Conservation (phyloP, 2,329 filamentous ascomycete genomes). For the Parascedosporium putredinis region DNA sequence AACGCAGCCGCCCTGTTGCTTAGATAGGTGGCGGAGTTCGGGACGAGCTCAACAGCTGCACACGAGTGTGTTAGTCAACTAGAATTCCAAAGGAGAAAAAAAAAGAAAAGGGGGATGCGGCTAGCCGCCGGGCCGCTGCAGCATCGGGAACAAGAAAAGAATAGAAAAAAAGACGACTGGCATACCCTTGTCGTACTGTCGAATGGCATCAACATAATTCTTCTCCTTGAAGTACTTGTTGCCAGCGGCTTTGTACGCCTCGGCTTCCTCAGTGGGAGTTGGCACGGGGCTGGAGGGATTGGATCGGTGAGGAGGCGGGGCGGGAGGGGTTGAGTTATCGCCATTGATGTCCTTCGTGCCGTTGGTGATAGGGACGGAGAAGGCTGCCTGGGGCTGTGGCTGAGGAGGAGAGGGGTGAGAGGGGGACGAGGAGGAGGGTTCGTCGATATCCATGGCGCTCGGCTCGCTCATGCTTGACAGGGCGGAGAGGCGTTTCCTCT, state of each 20-base stretch:
- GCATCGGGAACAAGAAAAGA: no score
- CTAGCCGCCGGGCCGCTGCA: no score
- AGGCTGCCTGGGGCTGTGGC: conserved; percentile 33
- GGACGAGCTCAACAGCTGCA: conserved; percentile 76
- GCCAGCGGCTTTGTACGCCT: conserved; percentile 82
- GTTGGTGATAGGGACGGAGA: conserved; percentile 42
- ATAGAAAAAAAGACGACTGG: no score
- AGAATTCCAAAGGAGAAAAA: conserved; percentile 10
- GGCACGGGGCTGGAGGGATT: conserved; percentile 48
- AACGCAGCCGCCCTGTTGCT: conserved; percentile 92
- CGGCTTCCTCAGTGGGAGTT: conserved; percentile 61
- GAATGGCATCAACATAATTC: conserved; percentile 78
- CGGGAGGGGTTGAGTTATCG: conserved; percentile 37
- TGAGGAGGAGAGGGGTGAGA: conserved; percentile 22
- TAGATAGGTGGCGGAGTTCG: conserved; percentile 77
- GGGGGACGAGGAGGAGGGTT: conserved; percentile 44
- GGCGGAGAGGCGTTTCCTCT: conserved; percentile 65
- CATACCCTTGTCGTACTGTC: conserved; percentile 89
- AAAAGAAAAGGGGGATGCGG: no score
- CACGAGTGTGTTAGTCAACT: conserved; percentile 10
- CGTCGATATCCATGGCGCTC: conserved; percentile 70
- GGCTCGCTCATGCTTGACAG: conserved; percentile 54
- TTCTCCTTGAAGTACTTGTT: conserved; percentile 97
- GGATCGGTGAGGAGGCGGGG: conserved; percentile 62
- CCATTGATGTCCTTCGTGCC: conserved; percentile 23